Evolutionary conservation across 805 yeast species (phyloP).

Genomic region (Ogataea pignaliae): DNA sequence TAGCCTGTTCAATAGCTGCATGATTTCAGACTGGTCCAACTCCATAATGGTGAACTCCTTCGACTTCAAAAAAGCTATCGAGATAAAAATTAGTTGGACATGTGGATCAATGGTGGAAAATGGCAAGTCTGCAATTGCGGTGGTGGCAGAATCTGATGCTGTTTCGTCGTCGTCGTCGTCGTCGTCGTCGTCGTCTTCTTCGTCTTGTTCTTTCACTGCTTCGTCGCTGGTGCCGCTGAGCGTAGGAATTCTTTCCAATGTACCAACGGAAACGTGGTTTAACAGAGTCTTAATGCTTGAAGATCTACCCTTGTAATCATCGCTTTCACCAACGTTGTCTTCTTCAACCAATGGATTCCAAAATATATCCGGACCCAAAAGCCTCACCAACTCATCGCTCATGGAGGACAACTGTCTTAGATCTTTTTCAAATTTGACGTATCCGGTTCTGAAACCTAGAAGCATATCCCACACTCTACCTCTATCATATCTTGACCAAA

Average conservation of each 20-base stretch:
- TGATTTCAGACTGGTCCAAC: conserved; percentile 84
- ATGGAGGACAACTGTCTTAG: conserved; percentile 18
- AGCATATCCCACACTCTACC: conserved; percentile 88
- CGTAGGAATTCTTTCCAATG: conserved; percentile 27
- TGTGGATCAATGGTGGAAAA: conserved; percentile 69
- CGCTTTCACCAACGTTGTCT: conserved; percentile 4
- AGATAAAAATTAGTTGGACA: conserved; percentile 67
- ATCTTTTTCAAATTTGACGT: conserved; percentile 20
- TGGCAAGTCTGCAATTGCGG: conserved; percentile 33
- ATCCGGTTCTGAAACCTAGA: conserved; percentile 65
- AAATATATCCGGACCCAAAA: conserved; percentile 57
- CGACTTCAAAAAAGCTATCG: conserved; percentile 74
- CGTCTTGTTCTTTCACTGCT: not conserved
- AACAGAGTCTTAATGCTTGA: conserved; percentile 28
- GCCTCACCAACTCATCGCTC: conserved; percentile 17
- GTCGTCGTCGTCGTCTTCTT: not conserved
- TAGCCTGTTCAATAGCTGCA: conserved; percentile 64
- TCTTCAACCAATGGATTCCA: conserved; percentile 45
- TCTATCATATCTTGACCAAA: conserved; percentile 74
- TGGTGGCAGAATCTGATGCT: too few species aligned
- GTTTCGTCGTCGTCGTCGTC: conserved; percentile 18
- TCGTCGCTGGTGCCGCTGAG: conserved; percentile 14
- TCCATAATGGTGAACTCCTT: conserved; percentile 76
- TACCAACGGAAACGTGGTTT: conserved; percentile 19
- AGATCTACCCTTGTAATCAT: conserved; percentile 21